Evolutionary conservation across 2,329 filamentous ascomycete species (phyloP), one percentile per base, ranked within the genome.

Genomic region (Alternaria postmessia): DNA sequence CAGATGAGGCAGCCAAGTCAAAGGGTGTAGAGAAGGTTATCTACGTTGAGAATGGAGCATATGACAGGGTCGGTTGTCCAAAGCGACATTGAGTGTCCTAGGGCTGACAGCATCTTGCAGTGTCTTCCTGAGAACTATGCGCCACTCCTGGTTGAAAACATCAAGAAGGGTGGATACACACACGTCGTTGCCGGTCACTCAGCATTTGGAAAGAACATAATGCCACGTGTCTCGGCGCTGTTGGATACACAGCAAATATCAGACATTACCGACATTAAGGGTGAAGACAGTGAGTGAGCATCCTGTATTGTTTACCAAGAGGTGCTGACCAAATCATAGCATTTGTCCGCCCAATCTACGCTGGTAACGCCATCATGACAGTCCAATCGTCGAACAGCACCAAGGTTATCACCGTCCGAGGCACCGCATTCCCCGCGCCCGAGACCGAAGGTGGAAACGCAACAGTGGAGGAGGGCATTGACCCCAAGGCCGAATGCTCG

Each of bases 341-440:
- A 12, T 99, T 99, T 74, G 91, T 97, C 56, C 91, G 95, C 58
- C 94, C 95, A 28, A 97, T 99, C 75, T 99, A 99, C 79, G 95
- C 95, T 59, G 95, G 95, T 56, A 99, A 99, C 77, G 95, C 94
- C 48, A 97, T 99, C 75, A 88, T 96, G 36, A 99, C 95, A 9
- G 94, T 99, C 60, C 92, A 98, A 80, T 97, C 93, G 3, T 87
- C 87, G 64, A 95, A 99, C 75, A 77, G 85, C 16, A 87, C 93
- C 78, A 99, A 98, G 82, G 78, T 98, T 54, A 87, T 99, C 73
- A 99, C 95, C 36, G 91, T 98, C 65, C 91, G 95, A 75, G 94
- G 93, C 66, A 98, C 95, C 3, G 91, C 95, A 0, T 99, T 99
- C 82, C 86, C 93, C 30, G 86, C 91, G 41, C 89, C 91, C 14